Base-by-base conservation (phyloP, 2,329 filamentous ascomycete genomes). In the Beauveria australis region DNA sequence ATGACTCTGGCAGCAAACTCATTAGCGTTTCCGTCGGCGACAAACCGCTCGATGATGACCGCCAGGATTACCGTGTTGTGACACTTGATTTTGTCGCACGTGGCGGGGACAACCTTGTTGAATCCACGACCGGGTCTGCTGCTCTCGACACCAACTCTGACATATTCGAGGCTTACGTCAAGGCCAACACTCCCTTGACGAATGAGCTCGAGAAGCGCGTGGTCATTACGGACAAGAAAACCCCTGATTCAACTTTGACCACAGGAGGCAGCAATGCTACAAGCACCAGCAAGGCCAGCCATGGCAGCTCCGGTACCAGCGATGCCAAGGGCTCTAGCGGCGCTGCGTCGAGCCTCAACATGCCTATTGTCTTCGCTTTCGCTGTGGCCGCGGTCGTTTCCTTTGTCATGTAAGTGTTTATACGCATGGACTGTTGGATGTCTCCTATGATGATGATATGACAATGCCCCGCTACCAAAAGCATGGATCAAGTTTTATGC, bases 81-180 rank as follows among this genome's bases (percentile, higher is more conserved):
- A 88, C 85, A 0, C 73, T 86, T 1, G 85, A 88, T 66, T 88
- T 87, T 65, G 64, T 88, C 0, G 83, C 84, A 1, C 78, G 78
- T 3, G 84, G 83, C 2, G 86, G 85, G 16, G 86, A 88, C 66
- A 87, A 86, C 67, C 82, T 87, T 67, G 78, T 85, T 24, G 65
- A 70, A n/a, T 47, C 65, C 1, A 68, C 66, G 8, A 67, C 63
- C 28, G 71, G 73, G 57, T 79, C 79, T 49, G 70, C 76, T 33
- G 75, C 73, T 6, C 73, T 84, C 3, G 81, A 83, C 28, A 78
- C 76, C 0, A 77, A 82, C 68, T 81, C 83, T 48, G 76, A 83
- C 66, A 79, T 84, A 0, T 73, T 84, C 3, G 74, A 75, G 5
- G 67, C 71, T 41, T 85, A 86, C 64, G 75, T 86, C 46, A 63